Evolutionary conservation across 805 yeast species (phyloP), one percentile per base, ranked within the genome.

Genomic region (Ogataea pignaliae): DNA sequence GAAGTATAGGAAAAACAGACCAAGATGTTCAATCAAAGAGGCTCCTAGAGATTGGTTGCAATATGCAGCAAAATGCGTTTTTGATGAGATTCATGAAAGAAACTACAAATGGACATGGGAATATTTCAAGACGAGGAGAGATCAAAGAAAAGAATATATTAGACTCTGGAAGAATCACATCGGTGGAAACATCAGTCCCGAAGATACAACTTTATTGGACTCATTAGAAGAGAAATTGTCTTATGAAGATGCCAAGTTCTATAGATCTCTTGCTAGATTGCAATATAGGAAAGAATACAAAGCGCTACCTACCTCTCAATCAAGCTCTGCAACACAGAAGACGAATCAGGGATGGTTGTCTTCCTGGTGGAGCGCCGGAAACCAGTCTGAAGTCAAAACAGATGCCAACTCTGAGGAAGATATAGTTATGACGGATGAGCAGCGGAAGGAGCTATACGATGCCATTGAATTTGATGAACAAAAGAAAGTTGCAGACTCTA

Each of bases 71-170:
- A 65, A 74, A n/a, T 81, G 87, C 16, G 86, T 93, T 2, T 64
- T 79, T 36, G 71, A 79, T 45, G 96, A 89, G 58, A 82, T 93
- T 34, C 96, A 86, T 55, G 93, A 88, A 46, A 79, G 75, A 55
- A 80, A 86, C 59, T 76, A 81, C 53, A 79, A 77, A 55, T 87
- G 96, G 95, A 81, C 88, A 31, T 95, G 99, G 99, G 93, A 76
- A 3, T 77, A 77, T 56, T 79, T 91, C 53, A 76, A 77, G 39
- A 73, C 71, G 39, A 74, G 95, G 56, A 70, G 95, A 50, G 86
- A 86, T 48, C 81, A 85, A 58, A 71, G 97, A 55, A 76, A 73
- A 41, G 64, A 69, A 1, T 93, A 93, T 62, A 73, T 85, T 14
- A 59, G 59, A 12, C 65, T 88, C 0, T 91, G 90, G 88, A 83